These are phyloP conservation scores for Phytophthora meadii DNA, from an alignment of 352 stramenopile genomes.

Conservation along the genomic window DNA sequence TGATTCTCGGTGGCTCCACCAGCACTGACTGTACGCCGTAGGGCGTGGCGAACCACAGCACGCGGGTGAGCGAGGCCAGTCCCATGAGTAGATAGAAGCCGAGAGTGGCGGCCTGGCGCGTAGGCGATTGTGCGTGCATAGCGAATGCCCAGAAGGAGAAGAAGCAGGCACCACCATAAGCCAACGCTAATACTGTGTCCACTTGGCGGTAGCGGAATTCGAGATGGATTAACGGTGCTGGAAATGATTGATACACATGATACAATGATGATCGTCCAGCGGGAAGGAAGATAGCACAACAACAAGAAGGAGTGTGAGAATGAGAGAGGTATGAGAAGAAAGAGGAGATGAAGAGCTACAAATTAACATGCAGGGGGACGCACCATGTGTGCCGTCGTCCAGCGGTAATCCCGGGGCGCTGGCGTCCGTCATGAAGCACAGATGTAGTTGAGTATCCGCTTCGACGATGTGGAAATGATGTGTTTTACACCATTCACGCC, in stretches of 20 bases:
- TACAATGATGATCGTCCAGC: constrained; percentile 1
- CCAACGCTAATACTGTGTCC: constrained; percentile 76
- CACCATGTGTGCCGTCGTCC: constrained; percentile 33
- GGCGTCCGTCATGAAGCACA: constrained; percentile 34
- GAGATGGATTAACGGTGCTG: constrained; percentile 70
- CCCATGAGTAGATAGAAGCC: constrained; percentile 85
- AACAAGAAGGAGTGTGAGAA: constrained; percentile 4
- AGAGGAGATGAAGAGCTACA: constrained; percentile 3
- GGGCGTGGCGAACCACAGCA: constrained; percentile 78
- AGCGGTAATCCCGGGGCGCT: constrained; percentile 26
- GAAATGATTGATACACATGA: constrained; percentile 17
- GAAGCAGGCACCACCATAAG: constrained; percentile 79
- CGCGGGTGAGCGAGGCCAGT: constrained; percentile 65
- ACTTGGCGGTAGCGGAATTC: constrained; percentile 86
- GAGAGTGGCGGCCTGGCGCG: constrained; percentile 71
- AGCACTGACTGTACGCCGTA: constrained; percentile 77
- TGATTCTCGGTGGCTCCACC: constrained; percentile 59
- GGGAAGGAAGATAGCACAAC: constrained; percentile 6
- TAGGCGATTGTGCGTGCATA: constrained; percentile 68
- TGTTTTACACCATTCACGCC: not conserved
- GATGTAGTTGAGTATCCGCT: constrained; percentile 13
- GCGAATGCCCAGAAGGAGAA: constrained; percentile 84
- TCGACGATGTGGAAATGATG: too few relatives aligned
- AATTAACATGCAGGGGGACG: constrained; percentile 9
- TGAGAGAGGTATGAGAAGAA: constrained; percentile 1